These are phyloP conservation scores for Mycena kentingensis DNA, from an alignment of 768 basidiomycete species.

Conservation along the genomic window DNA sequence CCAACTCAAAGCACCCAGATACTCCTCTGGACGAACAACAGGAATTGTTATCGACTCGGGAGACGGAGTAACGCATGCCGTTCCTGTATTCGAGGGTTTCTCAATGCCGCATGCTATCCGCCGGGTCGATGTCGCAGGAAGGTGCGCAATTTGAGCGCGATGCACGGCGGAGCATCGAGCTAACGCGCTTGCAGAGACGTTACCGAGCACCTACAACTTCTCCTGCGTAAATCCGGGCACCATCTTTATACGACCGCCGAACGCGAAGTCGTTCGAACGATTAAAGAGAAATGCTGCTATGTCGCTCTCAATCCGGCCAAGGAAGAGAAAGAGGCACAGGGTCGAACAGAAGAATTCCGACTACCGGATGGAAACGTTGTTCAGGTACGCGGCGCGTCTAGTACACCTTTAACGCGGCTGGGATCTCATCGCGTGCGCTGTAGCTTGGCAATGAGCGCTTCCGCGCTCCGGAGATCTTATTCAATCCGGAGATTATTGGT, in stretches of 20 bases:
- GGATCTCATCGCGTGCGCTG: constrained; percentile 18
- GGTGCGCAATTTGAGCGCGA: constrained; percentile 57
- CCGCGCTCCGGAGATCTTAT: constrained; percentile 95
- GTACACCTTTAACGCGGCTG: constrained; percentile 10
- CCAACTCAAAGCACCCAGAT: constrained; percentile 50
- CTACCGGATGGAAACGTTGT: constrained; percentile 95
- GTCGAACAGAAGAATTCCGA: constrained; percentile 83
- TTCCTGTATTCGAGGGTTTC: constrained; percentile 98
- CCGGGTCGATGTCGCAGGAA: constrained; percentile 93
- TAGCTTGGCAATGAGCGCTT: constrained; percentile 95
- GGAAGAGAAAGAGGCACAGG: constrained; percentile 88
- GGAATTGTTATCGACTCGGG: constrained; percentile 99
- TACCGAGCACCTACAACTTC: constrained; percentile 92
- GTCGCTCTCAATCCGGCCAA: constrained; percentile 89
- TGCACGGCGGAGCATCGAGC: too few relatives aligned
- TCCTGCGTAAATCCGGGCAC: constrained; percentile 92
- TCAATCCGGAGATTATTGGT: constrained; percentile 96
- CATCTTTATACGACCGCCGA: constrained; percentile 97
- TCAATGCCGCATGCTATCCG: constrained; percentile 99
- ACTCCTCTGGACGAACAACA: constrained; percentile 96
- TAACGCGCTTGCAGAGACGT: too few relatives aligned
- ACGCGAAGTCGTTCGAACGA: constrained; percentile 92
- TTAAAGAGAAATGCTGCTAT: constrained; percentile 99
- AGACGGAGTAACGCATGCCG: constrained; percentile 97
- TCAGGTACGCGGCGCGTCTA: constrained; percentile 54